These are phyloP conservation scores for Penicillium egyptiacum DNA, from an alignment of 495 filamentous ascomycete genomes.

Conservation along the genomic window DNA sequence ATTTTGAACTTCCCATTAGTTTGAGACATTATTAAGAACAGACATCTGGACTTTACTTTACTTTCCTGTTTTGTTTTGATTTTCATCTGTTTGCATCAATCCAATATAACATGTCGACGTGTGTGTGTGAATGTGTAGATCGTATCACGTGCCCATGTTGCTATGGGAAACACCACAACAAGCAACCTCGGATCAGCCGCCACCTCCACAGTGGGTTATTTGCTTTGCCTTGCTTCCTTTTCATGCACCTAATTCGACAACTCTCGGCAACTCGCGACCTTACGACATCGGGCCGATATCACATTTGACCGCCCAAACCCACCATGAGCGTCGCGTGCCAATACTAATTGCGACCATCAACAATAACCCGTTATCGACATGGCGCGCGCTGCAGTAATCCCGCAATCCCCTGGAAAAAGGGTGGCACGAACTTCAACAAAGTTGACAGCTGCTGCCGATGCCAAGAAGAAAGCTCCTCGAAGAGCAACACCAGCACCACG, in stretches of 20 bases:
- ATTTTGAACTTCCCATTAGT: neutral
- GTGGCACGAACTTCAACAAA: conserved; percentile 23
- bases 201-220: conserved; percentile 16
- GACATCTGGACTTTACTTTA: neutral
- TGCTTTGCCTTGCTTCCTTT: conserved; percentile 10
- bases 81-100: neutral
- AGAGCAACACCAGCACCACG: conserved; percentile 21
- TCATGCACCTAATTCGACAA: conserved; percentile 14
- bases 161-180: conserved; percentile 13
- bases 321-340: conserved; percentile 23
- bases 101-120: neutral
- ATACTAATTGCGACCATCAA: conserved; percentile 8
- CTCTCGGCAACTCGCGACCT: conserved; percentile 3
- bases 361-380: conserved; percentile 26
- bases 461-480: conserved; percentile 21
- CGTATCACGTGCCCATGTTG: conserved; percentile 9
- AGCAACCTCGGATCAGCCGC: conserved; percentile 5
- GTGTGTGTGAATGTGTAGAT: neutral
- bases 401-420: conserved; percentile 37
- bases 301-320: conserved; percentile 8
- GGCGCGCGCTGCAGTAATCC: conserved; percentile 47
- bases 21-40: neutral
- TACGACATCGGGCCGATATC: conserved; percentile 5
- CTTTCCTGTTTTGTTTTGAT: neutral
- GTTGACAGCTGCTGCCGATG: conserved; percentile 18